These are phyloP conservation scores for Solanum acaule DNA, from an alignment of 257 asterid genomes.

Conservation along the genomic window DNA sequence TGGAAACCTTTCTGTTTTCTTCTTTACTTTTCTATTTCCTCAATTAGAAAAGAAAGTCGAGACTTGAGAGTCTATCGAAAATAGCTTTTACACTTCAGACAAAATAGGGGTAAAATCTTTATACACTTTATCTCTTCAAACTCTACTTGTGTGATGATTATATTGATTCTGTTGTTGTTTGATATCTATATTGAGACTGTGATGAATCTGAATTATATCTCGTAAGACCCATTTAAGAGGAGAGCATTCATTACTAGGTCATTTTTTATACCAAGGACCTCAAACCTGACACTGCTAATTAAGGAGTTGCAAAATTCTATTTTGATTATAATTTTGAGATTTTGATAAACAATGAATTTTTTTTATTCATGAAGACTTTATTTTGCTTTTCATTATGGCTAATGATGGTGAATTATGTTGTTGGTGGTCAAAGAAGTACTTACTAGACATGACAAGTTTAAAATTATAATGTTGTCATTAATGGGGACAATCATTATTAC, in stretches of 20 bases:
- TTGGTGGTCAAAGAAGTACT: not conserved
- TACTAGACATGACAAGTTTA: not conserved
- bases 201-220: not conserved
- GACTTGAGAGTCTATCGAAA: not conserved
- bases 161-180: not conserved
- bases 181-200: fast-evolving
- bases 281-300: not conserved
- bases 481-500: not conserved
- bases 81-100: fast-evolving
- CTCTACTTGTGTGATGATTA: fast-evolving
- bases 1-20: not conserved
- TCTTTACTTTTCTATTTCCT: not conserved
- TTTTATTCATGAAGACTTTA: not conserved
- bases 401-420: not conserved
- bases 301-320: not conserved
- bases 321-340: not conserved
- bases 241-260: not conserved
- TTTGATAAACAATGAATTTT: not conserved
- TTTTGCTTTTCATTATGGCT: not conserved
- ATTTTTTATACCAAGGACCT: not conserved
- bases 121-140: not conserved
- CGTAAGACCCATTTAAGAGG: not conserved
- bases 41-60: not conserved
- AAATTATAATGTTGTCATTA: not conserved
- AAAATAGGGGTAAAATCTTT: not conserved